Conservation (phyloP, 192 early-diverging fungal genomes). For the Gaertneriomyces semiglobifer region DNA sequence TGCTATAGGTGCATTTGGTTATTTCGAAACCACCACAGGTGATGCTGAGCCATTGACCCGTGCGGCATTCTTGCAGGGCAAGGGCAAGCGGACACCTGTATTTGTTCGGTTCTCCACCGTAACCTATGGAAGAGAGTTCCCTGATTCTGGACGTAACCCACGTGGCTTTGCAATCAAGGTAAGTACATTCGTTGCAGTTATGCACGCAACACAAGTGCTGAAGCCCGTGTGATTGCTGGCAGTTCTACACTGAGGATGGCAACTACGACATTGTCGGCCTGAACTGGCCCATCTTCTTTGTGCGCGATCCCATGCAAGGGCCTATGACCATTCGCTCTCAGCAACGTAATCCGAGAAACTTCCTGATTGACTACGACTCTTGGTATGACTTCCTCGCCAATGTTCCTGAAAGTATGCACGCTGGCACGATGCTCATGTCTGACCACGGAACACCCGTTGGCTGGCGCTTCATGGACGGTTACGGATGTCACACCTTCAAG, state of each 20-base stretch:
- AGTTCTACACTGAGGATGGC: conserved; percentile 85
- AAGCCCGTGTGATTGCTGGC: conserved; percentile 77
- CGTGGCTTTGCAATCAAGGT: neutral
- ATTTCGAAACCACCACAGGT: conserved; percentile 60
- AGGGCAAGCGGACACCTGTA: conserved; percentile 75
- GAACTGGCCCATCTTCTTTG: conserved; percentile 42
- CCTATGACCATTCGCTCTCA: conserved; percentile 83
- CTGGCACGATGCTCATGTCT: conserved; percentile 75
- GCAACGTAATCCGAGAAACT: conserved; percentile 65
- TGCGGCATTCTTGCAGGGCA: conserved; percentile 67
- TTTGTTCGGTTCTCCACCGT: conserved; percentile 82
- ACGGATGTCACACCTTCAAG: conserved; percentile 73
- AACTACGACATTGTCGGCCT: conserved; percentile 81
- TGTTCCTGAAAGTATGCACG: conserved; percentile 70
- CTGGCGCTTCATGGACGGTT: conserved; percentile 83
- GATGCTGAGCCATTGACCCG: conserved; percentile 53
- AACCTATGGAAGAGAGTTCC: conserved; percentile 26
- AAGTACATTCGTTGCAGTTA: conserved; percentile 57
- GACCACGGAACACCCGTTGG: conserved; percentile 78
- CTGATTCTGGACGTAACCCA: neutral
- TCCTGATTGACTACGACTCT: conserved; percentile 17
- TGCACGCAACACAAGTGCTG: conserved; percentile 70
- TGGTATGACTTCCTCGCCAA: conserved; percentile 30
- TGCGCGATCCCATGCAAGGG: conserved; percentile 28
- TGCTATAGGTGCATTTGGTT: conserved; percentile 66